These are phyloP conservation scores for Paxillus involutus DNA, from an alignment of 768 basidiomycete species.

Conservation along the genomic window DNA sequence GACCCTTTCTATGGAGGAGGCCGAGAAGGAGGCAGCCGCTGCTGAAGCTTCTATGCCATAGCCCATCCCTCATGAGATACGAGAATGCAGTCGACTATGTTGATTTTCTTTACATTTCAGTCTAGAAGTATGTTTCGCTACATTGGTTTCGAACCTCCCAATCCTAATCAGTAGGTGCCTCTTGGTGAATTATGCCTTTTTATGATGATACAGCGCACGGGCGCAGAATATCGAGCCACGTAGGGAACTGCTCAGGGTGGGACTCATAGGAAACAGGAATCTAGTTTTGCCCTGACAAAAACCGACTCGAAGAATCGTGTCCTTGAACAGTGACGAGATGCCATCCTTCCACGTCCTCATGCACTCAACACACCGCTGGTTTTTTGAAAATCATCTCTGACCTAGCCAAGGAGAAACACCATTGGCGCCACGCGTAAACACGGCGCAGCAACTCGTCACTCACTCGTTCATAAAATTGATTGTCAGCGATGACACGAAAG, in stretches of 20 bases:
- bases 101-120: constrained; percentile 12
- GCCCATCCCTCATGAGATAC: constrained; percentile 10
- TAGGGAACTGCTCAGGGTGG: not conserved
- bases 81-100: not conserved
- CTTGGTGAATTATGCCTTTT: constrained; percentile 7
- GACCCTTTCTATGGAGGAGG: constrained; percentile 28
- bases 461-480: constrained; percentile 57
- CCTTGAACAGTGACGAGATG: not conserved
- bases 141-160: constrained; percentile 13
- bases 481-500: constrained; percentile 57
- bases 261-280: not conserved
- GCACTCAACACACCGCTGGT: constrained; percentile 4
- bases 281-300: not conserved
- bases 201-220: constrained; percentile 8
- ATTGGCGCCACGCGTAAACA: not conserved
- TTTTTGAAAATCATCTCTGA: constrained; percentile 23
- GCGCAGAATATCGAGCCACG: not conserved
- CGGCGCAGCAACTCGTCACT: constrained; percentile 6
- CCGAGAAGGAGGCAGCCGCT: constrained; percentile 11
- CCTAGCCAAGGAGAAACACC: constrained; percentile 10
- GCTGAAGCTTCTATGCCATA: constrained; percentile 8
- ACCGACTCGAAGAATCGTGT: too few species aligned
- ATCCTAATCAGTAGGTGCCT: constrained; percentile 22
- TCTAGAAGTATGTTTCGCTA: constrained; percentile 14
- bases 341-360: not conserved